Percentiles rank a stretch among this genome's conserved stretches.
phyloP scores from a whole-genome alignment of 176 grass and related monocot species.

The Aegilops sharonensis region DNA sequence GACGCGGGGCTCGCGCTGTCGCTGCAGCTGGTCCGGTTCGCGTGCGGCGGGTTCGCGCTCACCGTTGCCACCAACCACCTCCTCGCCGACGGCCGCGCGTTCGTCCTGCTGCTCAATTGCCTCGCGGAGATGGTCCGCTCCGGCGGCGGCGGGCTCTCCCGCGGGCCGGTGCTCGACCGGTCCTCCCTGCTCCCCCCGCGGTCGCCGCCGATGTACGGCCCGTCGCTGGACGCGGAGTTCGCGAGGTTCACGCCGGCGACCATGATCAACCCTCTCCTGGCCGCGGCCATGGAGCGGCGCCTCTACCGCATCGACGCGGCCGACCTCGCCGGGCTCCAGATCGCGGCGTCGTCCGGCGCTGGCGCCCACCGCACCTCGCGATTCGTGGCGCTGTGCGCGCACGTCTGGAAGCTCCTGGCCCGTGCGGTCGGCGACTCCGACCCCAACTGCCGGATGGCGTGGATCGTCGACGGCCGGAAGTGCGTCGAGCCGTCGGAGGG shows the following conservation, averaged over 20 bases:
- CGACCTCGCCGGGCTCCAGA: constrained; percentile 36
- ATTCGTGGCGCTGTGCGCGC: constrained; percentile 54
- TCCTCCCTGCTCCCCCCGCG: constrained; percentile 50
- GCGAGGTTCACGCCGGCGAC: constrained; percentile 36
- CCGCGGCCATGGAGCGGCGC: constrained; percentile 40
- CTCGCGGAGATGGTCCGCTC: constrained; percentile 40
- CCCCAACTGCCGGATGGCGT: constrained; percentile 57
- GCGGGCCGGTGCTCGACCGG: constrained; percentile 40
- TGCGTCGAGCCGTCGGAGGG: constrained; percentile 35
- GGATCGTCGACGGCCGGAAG: constrained; percentile 61
- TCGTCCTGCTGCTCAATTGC: constrained; percentile 25
- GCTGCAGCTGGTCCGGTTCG: constrained; percentile 68
- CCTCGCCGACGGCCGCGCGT: constrained; percentile 59
- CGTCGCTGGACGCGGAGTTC: constrained; percentile 55
- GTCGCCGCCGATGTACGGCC: constrained; percentile 35
- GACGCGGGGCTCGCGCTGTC: constrained; percentile 43
- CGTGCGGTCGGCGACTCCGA: constrained; percentile 46
- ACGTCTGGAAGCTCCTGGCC: constrained; percentile 74
- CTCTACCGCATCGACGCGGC: constrained; percentile 49
- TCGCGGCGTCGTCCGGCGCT: background rate
- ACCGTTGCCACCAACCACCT: constrained; percentile 58
- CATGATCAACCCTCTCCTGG: constrained; percentile 50
- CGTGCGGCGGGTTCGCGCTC: constrained; percentile 62
- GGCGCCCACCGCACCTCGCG: constrained; percentile 20
- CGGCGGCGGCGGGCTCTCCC: constrained; percentile 36